A percentile compares a stretch with the other conserved stretches of the same genome.
Evolutionary conservation across 148 eudicot genomes (phyloP).

Genomic region (Rhododendron williamsianum): DNA sequence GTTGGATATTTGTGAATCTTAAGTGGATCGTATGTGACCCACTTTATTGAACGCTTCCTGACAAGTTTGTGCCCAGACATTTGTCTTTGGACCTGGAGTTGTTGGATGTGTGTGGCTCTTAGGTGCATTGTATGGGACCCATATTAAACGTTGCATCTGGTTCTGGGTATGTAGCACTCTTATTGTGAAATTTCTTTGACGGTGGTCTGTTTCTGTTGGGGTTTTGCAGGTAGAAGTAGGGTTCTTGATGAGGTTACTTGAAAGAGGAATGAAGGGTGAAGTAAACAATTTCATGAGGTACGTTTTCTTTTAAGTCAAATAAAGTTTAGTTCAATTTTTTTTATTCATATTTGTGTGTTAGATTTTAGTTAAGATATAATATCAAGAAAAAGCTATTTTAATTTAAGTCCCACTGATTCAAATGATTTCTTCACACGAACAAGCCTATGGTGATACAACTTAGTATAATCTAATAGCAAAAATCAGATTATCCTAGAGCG

Average conservation of each 20-base stretch:
- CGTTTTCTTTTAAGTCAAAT: not conserved
- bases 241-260: constrained; percentile 59
- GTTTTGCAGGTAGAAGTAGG: constrained; percentile 56
- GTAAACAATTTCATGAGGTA: constrained; percentile 46
- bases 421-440: not conserved
- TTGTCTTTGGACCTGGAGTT: not conserved
- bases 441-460: not conserved
- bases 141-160: not conserved
- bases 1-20: too few relatives aligned
- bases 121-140: not conserved
- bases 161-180: too few relatives aligned
- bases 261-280: constrained; percentile 38
- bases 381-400: not conserved
- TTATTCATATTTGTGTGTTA: not conserved
- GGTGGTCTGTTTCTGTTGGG: not conserved
- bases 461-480: not conserved
- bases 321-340: too few relatives aligned
- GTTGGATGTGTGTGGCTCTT: not conserved
- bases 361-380: not conserved
- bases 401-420: not conserved
- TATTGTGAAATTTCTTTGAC: not conserved
- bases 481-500: not conserved
- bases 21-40: too few relatives aligned
- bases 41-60: not conserved
- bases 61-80: not conserved